Percentiles rank a stretch among this genome's conserved stretches.
These are phyloP conservation scores for Thielaviopsis musarum DNA, from an alignment of 2,329 filamentous ascomycete species.

Conservation along the genomic window DNA sequence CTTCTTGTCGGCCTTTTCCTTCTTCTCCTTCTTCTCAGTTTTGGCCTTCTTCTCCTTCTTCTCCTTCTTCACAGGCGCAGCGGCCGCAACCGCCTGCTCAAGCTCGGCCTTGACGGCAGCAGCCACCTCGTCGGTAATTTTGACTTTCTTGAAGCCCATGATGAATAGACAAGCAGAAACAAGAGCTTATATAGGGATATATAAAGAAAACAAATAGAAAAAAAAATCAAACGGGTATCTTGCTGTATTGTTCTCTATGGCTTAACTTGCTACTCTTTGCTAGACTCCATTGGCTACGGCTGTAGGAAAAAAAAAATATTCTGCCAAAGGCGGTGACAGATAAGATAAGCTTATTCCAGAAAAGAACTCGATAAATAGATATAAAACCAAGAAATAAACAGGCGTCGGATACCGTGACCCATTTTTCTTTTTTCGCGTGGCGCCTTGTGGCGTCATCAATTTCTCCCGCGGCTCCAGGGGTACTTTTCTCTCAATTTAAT, in stretches of 20 bases:
- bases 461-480: neutral
- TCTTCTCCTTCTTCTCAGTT: neutral
- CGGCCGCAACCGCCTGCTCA: neutral
- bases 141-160: neutral
- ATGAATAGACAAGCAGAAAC: too few species aligned
- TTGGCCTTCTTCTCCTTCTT: neutral
- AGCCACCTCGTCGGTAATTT: constrained; percentile 5
- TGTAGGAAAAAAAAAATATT: neutral
- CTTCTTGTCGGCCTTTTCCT: neutral
- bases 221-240: neutral
- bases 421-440: neutral
- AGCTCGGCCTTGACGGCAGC: constrained; percentile 2
- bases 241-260: neutral
- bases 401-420: too few species aligned
- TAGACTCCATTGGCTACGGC: neutral
- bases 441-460: neutral
- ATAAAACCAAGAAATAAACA: neutral
- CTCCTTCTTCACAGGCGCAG: neutral
- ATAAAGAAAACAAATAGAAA: neutral
- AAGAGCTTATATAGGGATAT: neutral
- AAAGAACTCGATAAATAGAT: neutral
- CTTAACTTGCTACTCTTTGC: neutral
- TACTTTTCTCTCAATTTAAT: neutral
- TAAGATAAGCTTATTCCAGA: neutral
- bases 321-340: neutral